These are phyloP conservation scores for Ensete glaucum DNA, from an alignment of 176 grass and related monocot genomes.

Conservation along the genomic window DNA sequence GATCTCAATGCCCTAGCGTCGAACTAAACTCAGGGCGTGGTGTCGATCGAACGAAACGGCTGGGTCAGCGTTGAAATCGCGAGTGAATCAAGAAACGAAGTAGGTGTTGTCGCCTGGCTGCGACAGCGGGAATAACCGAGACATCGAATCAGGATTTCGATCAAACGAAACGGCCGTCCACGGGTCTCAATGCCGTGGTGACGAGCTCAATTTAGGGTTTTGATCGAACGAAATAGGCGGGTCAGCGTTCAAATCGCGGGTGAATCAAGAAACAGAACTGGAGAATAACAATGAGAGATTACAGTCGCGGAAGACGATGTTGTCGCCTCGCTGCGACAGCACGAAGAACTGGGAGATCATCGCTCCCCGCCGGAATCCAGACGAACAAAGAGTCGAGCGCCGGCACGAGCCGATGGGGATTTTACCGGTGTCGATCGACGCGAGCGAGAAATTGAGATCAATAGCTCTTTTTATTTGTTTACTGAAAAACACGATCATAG, in stretches of 20 bases:
- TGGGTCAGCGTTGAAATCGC: neutral
- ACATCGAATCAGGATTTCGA: constrained; percentile 30
- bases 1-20: neutral
- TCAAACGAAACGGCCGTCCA: neutral
- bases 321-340: constrained; percentile 90
- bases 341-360: constrained; percentile 99
- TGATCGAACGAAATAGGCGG: neutral
- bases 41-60: neutral
- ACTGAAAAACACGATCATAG: too few species aligned
- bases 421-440: too few species aligned
- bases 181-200: neutral
- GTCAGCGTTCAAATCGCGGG: neutral
- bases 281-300: constrained; percentile 21
- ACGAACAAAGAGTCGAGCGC: neutral
- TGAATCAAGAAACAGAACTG: neutral
- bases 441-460: too few species aligned
- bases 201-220: neutral
- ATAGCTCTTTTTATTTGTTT: too few species aligned
- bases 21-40: neutral
- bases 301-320: constrained; percentile 99
- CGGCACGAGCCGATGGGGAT: neutral
- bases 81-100: constrained; percentile 25
- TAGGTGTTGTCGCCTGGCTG: constrained; percentile 97
- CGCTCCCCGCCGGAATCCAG: neutral
- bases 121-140: constrained; percentile 95